Evolutionary conservation across 2,329 filamentous ascomycete species (phyloP), one percentile per base, ranked within the genome.

Genomic region (Diaporthe helianthi): DNA sequence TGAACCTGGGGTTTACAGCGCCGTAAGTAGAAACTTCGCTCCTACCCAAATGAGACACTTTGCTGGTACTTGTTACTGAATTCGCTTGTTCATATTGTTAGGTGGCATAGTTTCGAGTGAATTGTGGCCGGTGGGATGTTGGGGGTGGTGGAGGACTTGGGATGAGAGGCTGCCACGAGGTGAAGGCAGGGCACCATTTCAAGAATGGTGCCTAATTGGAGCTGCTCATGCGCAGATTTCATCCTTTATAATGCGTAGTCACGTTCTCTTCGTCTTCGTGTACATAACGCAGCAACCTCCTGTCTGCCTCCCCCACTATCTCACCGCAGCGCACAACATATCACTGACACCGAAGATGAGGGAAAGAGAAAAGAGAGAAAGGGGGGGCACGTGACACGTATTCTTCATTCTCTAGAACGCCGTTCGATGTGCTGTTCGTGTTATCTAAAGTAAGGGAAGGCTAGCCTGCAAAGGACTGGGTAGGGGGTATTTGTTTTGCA

Each of bases 401-500:
- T 22, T 13, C 19, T 49, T 63, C 44, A 63, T 49, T 63, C 58
- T 63, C 44, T 63, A 36, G 8, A 63, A 63, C 58, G 58, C 58
- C 58, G 4, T 49, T 63, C 44, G 58, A 49, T 63, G 58, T 63
- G 58, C 58, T 63, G 44, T 63, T 49, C 29, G 41, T n/a, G 47
- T 49, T 58, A 38, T 41, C 26, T 51, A 49, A 47, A 26, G 31
- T 13, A 58, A 58, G 33, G 33, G 38, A 52, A 53, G 51, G 24
- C 65, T 58, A 67, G 65, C 33, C 65, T 55, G 41, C 33, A 54
- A 51, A 44, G 53, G 70, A 71, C 54, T 69, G 70, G 67, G 70
- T 69, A 71, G 67, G 63, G 69, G 70, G 67, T 69, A 69, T 69
- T 69, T 60, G 19, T 47, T 63, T 63, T 67, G 65, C 46, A 29